Percentiles rank a stretch among this genome's conserved stretches.
Conservation (phyloP, 2,329 filamentous ascomycete species). For the Plenodomus tracheiphilus region DNA sequence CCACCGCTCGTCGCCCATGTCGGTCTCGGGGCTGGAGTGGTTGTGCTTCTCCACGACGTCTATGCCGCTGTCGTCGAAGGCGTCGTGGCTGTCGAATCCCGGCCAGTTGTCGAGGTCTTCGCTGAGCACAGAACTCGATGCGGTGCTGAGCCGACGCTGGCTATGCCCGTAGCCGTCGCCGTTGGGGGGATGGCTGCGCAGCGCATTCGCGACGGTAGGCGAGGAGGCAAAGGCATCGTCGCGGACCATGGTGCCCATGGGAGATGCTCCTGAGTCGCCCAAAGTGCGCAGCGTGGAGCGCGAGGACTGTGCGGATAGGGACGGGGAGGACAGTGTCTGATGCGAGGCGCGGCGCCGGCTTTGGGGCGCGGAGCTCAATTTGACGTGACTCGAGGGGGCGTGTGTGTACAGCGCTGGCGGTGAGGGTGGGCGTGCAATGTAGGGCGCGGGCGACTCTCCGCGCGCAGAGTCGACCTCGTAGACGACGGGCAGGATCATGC, state of each 20-base stretch:
- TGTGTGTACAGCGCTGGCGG: constrained; percentile 37
- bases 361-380: constrained; percentile 34
- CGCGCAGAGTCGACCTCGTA: constrained; percentile 28
- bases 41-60: constrained; percentile 37
- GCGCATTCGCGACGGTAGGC: constrained; percentile 33
- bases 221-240: constrained; percentile 39
- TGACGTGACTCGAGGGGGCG: constrained; percentile 27
- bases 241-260: constrained; percentile 14
- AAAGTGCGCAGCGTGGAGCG: constrained; percentile 42
- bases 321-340: constrained; percentile 35
- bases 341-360: constrained; percentile 34
- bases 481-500: constrained; percentile 87
- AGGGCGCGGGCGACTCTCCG: constrained; percentile 57
- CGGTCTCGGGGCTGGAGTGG: constrained; percentile 36
- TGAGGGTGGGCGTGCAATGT: constrained; percentile 52
- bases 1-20: constrained; percentile 41
- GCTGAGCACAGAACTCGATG: constrained; percentile 49
- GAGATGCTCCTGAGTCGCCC: constrained; percentile 22
- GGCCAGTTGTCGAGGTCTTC: constrained; percentile 51
- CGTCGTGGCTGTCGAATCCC: constrained; percentile 36
- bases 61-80: constrained; percentile 41
- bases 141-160: constrained; percentile 35
- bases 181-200: constrained; percentile 13
- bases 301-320: constrained; percentile 39
- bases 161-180: constrained; percentile 22